Conservation (phyloP, 371 early-diverging fungal species). For the Syncephalastrum contaminatum region DNA sequence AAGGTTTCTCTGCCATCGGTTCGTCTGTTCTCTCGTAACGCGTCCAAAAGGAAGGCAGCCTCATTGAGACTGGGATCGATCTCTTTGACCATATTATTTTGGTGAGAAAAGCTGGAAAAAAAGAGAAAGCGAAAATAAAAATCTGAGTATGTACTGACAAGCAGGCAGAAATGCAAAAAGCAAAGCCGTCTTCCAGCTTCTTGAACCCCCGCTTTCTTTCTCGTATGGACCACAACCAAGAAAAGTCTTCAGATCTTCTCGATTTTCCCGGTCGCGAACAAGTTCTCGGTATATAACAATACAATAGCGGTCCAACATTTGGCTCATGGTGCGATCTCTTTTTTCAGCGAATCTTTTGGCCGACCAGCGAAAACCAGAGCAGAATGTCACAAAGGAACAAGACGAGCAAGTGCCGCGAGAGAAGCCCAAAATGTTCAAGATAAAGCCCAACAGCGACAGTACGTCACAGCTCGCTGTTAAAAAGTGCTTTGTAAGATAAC, state of each 20-base stretch:
- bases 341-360: too few relatives aligned
- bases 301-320: too few relatives aligned
- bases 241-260: too few relatives aligned
- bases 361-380: too few relatives aligned
- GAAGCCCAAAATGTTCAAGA: constrained; percentile 25
- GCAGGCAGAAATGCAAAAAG: too few relatives aligned
- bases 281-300: too few relatives aligned
- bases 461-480: constrained; percentile 7
- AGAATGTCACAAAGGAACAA: too few relatives aligned
- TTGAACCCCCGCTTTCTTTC: constrained; percentile 2
- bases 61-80: constrained; percentile 64
- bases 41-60: constrained; percentile 61
- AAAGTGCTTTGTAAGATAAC: not conserved
- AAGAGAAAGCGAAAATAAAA: not conserved
- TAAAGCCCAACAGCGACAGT: constrained; percentile 28
- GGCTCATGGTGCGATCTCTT: too few relatives aligned
- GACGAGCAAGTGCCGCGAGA: too few relatives aligned
- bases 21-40: constrained; percentile 65
- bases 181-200: too few relatives aligned
- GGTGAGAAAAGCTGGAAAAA: not conserved
- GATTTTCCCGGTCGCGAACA: too few relatives aligned
- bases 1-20: constrained; percentile 81
- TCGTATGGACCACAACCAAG: too few relatives aligned
- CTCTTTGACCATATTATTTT: constrained; percentile 25
- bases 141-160: not conserved